Conservation (phyloP, 371 early-diverging fungal genomes). For the Blakeslea trispora region DNA sequence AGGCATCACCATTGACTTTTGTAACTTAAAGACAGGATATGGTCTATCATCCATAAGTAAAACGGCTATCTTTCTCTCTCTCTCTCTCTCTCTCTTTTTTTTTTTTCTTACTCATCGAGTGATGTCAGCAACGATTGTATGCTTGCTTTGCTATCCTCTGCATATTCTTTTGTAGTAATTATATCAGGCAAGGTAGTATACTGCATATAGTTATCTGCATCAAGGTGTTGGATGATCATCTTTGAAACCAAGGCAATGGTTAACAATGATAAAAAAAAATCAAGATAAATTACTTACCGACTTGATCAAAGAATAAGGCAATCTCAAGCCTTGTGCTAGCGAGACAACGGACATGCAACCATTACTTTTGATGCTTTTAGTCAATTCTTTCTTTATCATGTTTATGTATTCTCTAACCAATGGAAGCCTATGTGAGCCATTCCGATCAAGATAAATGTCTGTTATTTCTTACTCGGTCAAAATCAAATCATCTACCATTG, state of each 20-base stretch:
- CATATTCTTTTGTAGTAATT: conserved; percentile 8
- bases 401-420: conserved; percentile 4
- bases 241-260: not conserved
- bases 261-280: no score
- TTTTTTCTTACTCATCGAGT: conserved; percentile 16
- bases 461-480: conserved; percentile 16
- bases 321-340: conserved; percentile 14
- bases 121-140: conserved; percentile 2
- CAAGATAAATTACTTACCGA: conserved; percentile 16
- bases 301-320: conserved; percentile 24
- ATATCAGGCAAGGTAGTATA: conserved; percentile 16
- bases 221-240: not conserved
- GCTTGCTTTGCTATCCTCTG: not conserved
- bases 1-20: conserved; percentile 18
- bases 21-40: conserved; percentile 17
- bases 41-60: conserved; percentile 4
- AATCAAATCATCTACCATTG: conserved; percentile 21
- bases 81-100: not conserved
- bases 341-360: conserved; percentile 12
- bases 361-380: not conserved
- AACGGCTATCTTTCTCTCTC: no score
- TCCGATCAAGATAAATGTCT: no score
- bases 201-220: not conserved
- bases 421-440: no score
- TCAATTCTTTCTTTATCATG: not conserved